Evolutionary conservation across 352 stramenopile genomes (phyloP), one percentile per base, ranked within the genome.

Genomic region (Aphanomyces invadans): DNA sequence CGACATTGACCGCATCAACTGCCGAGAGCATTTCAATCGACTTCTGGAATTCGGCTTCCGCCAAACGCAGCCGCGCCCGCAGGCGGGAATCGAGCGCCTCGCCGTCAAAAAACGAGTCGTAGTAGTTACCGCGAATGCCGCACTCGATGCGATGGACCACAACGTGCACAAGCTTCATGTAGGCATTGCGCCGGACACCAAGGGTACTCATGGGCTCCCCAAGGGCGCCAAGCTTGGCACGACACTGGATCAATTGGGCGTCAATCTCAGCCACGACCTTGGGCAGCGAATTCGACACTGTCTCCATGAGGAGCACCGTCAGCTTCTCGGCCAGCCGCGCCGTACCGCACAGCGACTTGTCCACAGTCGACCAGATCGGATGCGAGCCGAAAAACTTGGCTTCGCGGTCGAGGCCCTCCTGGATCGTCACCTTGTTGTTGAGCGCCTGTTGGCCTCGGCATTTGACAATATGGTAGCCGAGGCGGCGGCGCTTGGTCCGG

Each of bases 391-490:
- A 84, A 39, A 89, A 96, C 29, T 65, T 51, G 26, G 76, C 51
- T 75, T 95, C 87, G 15, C 79, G 71, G 10, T 65, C 39, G 3
- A 81, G 29, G 0, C 77, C 80, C 25, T 88, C 67, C 15, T 83
- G 65, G 25, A 95, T 82, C 7, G 67, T 81, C 32, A 82, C 71
- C 5, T 76, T 72, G 11, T 79, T 73, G 42, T 77, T 74, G 57
- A 94, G 70, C 31, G 84, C 82, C 7, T 76, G 76, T 56, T 96
- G 87, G 32, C 77, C 87, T 17, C 87, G 76, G 44, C 83, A 90
- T 73, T 94, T 95, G 28, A 94, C 78, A n/a, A 89, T 86, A 64
- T 95, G 87, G 68, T 94, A 95, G 5, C 83, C 82, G 10, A 89
- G 66, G 31, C 71, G 59, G 61, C 87, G 83, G 2, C 70, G 57